Evolutionary conservation across 2,329 filamentous ascomycete species (phyloP), one percentile per base, ranked within the genome.

Genomic region (Talaromyces funiculosus): DNA sequence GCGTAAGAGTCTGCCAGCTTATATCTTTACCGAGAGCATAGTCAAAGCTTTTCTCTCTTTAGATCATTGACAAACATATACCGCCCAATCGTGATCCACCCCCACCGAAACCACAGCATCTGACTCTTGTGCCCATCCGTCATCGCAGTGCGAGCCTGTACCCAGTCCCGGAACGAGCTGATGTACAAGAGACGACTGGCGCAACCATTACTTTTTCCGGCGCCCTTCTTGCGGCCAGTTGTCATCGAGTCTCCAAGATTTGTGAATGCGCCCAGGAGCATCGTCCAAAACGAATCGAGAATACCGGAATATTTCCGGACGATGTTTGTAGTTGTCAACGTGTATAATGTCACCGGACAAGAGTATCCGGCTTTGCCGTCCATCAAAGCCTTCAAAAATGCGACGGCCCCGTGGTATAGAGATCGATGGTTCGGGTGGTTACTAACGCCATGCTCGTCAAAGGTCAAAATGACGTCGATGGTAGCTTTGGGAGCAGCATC

Each of bases 41-140:
- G 24, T 65, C 67, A 71, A 56, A 80, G 67, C 67, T 81, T 82
- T 73, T 84, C 85, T 68, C 81, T 80, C 70, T 80, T 83, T 75
- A 99, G 72, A 73, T 97, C 92, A 75, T 99, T 99, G 33, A 97
- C 84, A 61, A 92, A 84, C 94, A 99, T 97, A 77, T 97, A 99
- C 63, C 94, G 82, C 69, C 92, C 94, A 61, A 96, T 73, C 0
- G 85, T 82, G 71, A 99, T 96, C 92, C 92, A 99, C 2, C 92
- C 90, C 84, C 92, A 97, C 7, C 94, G 85, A 72, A 97, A 99
- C 94, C 94, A 99, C 38, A 90, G 85, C 94, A 99, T 99, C 82
- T 99, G 94, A 74, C 92, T 97, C 77, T 86, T 81, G 78, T 99
- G 94, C 29, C 90, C 93, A 59, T 83, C 82, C 1, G 90, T 92